These are phyloP conservation scores for Panaeolus papilionaceus DNA, from an alignment of 768 basidiomycete genomes.

Conservation along the genomic window DNA sequence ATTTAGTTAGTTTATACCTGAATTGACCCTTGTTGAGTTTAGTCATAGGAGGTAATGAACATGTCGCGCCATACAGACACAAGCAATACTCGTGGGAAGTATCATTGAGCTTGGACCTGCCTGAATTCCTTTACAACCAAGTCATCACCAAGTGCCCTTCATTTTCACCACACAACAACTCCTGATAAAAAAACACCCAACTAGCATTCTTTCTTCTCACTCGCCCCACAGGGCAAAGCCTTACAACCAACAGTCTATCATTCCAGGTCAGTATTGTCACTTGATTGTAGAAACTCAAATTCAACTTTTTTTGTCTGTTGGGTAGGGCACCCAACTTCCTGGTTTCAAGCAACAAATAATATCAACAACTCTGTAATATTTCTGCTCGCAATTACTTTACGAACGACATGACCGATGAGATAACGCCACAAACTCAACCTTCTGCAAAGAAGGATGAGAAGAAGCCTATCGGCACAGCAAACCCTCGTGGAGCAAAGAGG, in stretches of 20 bases:
- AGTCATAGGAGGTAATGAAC: constrained; percentile 9
- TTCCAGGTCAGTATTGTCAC: constrained; percentile 45
- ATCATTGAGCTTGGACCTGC: constrained; percentile 32
- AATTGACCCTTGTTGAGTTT: constrained; percentile 11
- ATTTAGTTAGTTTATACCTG: constrained; percentile 4
- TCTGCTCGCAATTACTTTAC: constrained; percentile 59
- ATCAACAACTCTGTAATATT: constrained; percentile 54
- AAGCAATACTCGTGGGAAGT: constrained; percentile 48
- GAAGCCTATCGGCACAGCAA: constrained; percentile 58
- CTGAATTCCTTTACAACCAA: constrained; percentile 26
- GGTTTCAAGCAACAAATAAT: constrained; percentile 49
- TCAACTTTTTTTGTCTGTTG: constrained; percentile 15
- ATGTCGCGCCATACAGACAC: constrained; percentile 25
- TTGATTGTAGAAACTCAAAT: background rate
- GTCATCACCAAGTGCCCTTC: constrained; percentile 52
- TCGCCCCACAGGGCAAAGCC: constrained; percentile 93
- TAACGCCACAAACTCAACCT: constrained; percentile 61
- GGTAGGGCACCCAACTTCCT: constrained; percentile 23
- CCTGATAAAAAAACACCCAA: constrained; percentile 44
- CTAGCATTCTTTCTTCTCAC: constrained; percentile 70
- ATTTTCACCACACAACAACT: constrained; percentile 49
- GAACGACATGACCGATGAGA: constrained; percentile 91
- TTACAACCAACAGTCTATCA: constrained; percentile 52
- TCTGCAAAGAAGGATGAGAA: constrained; percentile 76
- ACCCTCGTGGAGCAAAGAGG: constrained; percentile 64